Evolutionary conservation across 257 asterid genomes (phyloP), one percentile per base, ranked within the genome.

Genomic region (Ballota nigra): DNA sequence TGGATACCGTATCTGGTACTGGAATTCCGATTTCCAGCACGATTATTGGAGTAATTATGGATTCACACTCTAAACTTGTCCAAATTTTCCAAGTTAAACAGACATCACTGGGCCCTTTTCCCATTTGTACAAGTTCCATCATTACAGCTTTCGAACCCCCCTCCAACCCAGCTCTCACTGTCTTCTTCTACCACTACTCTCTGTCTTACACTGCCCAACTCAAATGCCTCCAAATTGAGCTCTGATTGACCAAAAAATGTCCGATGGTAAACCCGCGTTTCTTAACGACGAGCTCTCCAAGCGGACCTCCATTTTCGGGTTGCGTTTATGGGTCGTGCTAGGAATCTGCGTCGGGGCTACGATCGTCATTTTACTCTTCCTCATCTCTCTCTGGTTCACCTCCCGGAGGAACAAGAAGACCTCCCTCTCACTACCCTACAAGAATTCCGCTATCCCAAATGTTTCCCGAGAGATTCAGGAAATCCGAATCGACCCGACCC

Each of bases 291-390:
- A 81, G 78, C 85, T 90, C 6, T 88, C 96, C 0, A 86, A 79
- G 33, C 78, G 83, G 69, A 90, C 97, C 66, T 87, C 97, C 3
- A 87, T 92, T 9, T 88, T 92, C 78, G 97, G 97, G 23, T 28
- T 92, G 15, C 89, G 90, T 4, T 79, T 92, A 52, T 84, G 96
- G 97, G 96, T 88, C 0, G 89, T 92, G 5, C 53, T 88, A 52
- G 97, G 97, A 52, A 86, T 92, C 57, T 88, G 95, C 65, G 92
- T 90, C n/a, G 96, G 95, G n/a, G 92, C 92, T 16, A 93, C 90
- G 6, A 68, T 90, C 18, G 97, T 88, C 62, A 66, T 89, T 24
- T 40, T 88, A 9, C 86, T 92, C 73, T 90, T 90, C 71, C 81
- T 92, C 41, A 71, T 88, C 71, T 87, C 97, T 1, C 86, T 92